Evolutionary conservation across 352 stramenopile species (phyloP), one percentile per base, ranked within the genome.

Genomic region (Phytophthora sansomeana): DNA sequence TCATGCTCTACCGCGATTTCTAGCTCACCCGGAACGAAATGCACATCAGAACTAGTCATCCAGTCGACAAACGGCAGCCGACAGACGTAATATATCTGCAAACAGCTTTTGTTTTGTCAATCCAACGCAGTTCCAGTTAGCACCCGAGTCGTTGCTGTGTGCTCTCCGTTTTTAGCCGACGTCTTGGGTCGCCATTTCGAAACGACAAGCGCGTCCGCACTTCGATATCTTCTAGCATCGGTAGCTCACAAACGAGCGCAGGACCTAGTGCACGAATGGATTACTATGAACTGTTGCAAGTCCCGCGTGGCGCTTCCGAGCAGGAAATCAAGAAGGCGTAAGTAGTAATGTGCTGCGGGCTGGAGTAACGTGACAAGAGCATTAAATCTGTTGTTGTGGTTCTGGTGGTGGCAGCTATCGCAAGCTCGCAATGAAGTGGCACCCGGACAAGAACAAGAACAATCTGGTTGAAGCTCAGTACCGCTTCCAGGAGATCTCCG

Each of bases 401-500:
- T 24, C 61, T 1, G 9, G 66, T 14, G 33, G 24, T 6, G 32
- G 6, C 51, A 91, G 86, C 30, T 99, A 98, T 79, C 89, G 95
- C 61, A 94, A 96, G 73, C 83, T 98, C 48, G 93, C 92, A 36
- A 87, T 99, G 60, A 98, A 96, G 64, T 98, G 89, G 64, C 97
- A 99, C 67, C 95, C 96, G 0, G 96, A 98, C 79, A 99, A 99
- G 75, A 99, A 98, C 77, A 90, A 91, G 68, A 74, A 66, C 67
- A 94, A 93, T 32, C 67, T 79, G 13, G 78, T 80, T 28, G 91
- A 98, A 66, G 92, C 91, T 42, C 92, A 97, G 49, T 81, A 90
- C 49, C 83, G 96, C 26, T 98, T 99, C 81, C 93, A 98, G 59
- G 96, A 98, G 63, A 94, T 99, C 36, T 90, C 89, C 0, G 89